Evolutionary conservation across 306 rosid genomes (phyloP).

Genomic region (Lotus japonicus): DNA sequence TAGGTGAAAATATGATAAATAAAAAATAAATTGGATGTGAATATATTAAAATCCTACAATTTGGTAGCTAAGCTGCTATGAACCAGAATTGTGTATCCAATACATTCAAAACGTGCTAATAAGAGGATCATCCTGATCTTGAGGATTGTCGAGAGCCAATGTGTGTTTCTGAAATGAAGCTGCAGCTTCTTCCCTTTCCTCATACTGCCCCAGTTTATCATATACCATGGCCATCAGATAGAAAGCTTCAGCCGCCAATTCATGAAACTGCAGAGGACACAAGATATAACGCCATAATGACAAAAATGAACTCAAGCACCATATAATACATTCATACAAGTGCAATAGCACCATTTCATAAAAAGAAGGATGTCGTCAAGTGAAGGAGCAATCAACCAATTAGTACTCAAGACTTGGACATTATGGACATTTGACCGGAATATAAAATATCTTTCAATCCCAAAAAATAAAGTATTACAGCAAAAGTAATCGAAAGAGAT

Average conservation of each 20-base stretch:
- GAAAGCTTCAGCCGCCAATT: conserved; percentile 92
- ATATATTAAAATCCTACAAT: background rate
- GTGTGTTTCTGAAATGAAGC: conserved; percentile 66
- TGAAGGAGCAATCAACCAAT: background rate
- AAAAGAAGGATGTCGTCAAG: background rate
- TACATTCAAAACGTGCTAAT: conserved; percentile 30
- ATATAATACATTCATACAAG: background rate
- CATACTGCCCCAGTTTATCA: conserved; percentile 63
- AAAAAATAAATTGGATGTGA: too few species aligned
- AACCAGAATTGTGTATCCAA: background rate
- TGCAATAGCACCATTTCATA: background rate
- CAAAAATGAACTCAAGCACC: background rate
- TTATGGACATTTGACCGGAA: too few species aligned
- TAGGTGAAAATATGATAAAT: too few species aligned
- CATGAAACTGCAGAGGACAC: conserved; percentile 59
- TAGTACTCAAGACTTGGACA: background rate
- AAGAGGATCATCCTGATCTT: conserved; percentile 40
- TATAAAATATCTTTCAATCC: too few species aligned
- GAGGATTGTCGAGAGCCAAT: conserved; percentile 54
- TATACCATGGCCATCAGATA: conserved; percentile 79
- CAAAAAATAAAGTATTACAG: too few species aligned
- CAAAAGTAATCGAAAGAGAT: too few species aligned
- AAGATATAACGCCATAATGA: background rate
- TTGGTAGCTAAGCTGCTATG: background rate
- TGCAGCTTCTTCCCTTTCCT: conserved; percentile 82